Evolutionary conservation across 2,329 filamentous ascomycete species (phyloP).

Genomic region (Thermoascus crustaceus): DNA sequence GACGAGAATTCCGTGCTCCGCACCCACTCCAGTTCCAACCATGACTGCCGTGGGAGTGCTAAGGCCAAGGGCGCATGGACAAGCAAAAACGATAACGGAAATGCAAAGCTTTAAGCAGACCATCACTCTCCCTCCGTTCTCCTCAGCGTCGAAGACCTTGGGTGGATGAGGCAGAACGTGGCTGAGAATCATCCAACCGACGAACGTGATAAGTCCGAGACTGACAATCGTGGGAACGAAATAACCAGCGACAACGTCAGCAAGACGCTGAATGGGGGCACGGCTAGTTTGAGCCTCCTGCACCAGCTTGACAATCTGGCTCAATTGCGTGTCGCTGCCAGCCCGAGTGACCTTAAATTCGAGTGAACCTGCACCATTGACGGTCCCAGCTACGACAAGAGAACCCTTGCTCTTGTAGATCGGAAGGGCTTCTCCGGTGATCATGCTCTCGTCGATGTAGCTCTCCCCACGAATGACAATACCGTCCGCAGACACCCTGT

Average conservation of each 20-base stretch:
- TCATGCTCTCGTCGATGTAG: conserved; percentile 96
- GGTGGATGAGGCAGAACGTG: conserved; percentile 79
- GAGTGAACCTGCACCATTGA: conserved; percentile 84
- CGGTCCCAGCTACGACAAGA: conserved; percentile 80
- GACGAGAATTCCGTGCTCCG: conserved; percentile 92
- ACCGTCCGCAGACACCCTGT: conserved; percentile 94
- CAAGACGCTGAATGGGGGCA: conserved; percentile 88
- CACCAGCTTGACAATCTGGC: conserved; percentile 96
- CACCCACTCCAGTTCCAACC: conserved; percentile 96
- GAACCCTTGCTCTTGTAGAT: conserved; percentile 79
- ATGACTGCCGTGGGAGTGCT: conserved; percentile 96
- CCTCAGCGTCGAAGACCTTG: conserved; percentile 70
- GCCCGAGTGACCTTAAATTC: conserved; percentile 90
- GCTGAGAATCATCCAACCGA: conserved; percentile 89
- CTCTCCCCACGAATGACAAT: conserved; percentile 80
- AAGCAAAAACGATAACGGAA: conserved; percentile 96
- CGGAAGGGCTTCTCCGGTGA: conserved; percentile 93
- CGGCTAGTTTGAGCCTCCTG: conserved; percentile 93
- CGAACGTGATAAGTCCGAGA: conserved; percentile 76
- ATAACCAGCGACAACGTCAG: conserved; percentile 83
- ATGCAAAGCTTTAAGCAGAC: conserved; percentile 96
- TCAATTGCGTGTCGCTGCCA: conserved; percentile 90
- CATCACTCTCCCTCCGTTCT: conserved; percentile 86
- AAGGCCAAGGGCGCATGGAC: conserved; percentile 90
- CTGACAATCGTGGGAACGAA: conserved; percentile 86